Conservation (phyloP, 2,329 filamentous ascomycete genomes). For the Nothopassalora personata region DNA sequence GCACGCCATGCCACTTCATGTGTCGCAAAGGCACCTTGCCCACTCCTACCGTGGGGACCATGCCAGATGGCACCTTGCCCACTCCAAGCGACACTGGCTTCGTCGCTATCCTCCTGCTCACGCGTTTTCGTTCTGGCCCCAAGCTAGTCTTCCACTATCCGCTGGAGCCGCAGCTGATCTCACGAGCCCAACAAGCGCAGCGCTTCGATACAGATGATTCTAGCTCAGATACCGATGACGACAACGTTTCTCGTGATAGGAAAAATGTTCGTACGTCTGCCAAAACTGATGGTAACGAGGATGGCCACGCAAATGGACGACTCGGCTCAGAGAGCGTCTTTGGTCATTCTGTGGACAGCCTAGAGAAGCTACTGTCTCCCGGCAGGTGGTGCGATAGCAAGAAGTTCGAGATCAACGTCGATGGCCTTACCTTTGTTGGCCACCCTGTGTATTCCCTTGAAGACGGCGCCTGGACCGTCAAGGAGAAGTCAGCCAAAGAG, state of each 20-base stretch:
- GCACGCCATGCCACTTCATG: background rate
- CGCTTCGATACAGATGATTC: constrained; percentile 11
- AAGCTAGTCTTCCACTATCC: constrained; percentile 81
- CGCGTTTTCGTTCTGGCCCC: constrained; percentile 72
- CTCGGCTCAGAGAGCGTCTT: constrained; percentile 12
- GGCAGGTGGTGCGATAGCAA: constrained; percentile 60
- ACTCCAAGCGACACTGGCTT: constrained; percentile 31
- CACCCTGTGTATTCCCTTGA: constrained; percentile 78
- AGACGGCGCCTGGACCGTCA: constrained; percentile 45
- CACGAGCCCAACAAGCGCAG: background rate
- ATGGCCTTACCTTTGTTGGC: constrained; percentile 73
- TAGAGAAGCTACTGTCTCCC: constrained; percentile 75
- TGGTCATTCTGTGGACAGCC: constrained; percentile 50
- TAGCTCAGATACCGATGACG: constrained; percentile 13
- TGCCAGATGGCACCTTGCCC: background rate
- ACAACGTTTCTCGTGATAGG: background rate
- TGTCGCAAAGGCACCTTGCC: background rate
- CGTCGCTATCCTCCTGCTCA: constrained; percentile 68
- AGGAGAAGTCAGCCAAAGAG: constrained; percentile 5
- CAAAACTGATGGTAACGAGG: constrained; percentile 1
- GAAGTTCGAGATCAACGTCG: constrained; percentile 79
- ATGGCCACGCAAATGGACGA: constrained; percentile 1
- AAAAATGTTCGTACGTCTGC: background rate
- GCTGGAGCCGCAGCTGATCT: constrained; percentile 7
- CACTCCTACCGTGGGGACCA: background rate